phyloP scores from a whole-genome alignment of 257 asterid species.

The Solanum piurae region DNA sequence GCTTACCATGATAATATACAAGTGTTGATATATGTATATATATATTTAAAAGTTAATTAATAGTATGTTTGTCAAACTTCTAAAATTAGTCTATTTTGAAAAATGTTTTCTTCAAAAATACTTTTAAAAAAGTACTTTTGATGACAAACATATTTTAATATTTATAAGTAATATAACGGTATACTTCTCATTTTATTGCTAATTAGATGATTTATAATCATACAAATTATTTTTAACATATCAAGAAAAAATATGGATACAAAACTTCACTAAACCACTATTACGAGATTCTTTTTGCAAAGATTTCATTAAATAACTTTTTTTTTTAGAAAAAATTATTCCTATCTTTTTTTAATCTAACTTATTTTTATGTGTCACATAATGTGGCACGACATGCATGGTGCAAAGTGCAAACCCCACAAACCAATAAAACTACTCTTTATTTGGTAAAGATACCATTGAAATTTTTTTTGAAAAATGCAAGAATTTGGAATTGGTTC shows the following conservation, averaged over 20 bases:
- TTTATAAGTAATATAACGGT: not conserved
- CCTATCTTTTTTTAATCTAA: not conserved
- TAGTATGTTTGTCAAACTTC: not conserved
- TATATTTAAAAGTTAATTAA: not conserved
- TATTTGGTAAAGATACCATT: slow-evolving; percentile 5
- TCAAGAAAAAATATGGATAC: not conserved
- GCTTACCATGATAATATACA: not conserved
- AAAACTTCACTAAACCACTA: not conserved
- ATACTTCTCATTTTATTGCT: not conserved
- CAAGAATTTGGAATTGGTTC: not conserved
- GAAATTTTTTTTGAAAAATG: not conserved
- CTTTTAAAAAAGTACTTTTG: not conserved
- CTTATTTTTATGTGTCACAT: not conserved
- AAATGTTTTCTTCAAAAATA: too few species aligned
- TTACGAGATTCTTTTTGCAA: not conserved
- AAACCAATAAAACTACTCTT: not conserved
- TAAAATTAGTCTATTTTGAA: too few species aligned
- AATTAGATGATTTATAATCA: too few species aligned
- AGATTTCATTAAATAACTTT: not conserved
- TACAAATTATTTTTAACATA: too few species aligned
- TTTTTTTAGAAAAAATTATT: not conserved
- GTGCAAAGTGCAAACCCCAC: not conserved
- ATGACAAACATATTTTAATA: not conserved
- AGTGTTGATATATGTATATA: not conserved
- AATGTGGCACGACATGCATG: not conserved